Evolutionary conservation across 2,329 filamentous ascomycete species (phyloP).

Genomic region (Trichoderma pleuroti): DNA sequence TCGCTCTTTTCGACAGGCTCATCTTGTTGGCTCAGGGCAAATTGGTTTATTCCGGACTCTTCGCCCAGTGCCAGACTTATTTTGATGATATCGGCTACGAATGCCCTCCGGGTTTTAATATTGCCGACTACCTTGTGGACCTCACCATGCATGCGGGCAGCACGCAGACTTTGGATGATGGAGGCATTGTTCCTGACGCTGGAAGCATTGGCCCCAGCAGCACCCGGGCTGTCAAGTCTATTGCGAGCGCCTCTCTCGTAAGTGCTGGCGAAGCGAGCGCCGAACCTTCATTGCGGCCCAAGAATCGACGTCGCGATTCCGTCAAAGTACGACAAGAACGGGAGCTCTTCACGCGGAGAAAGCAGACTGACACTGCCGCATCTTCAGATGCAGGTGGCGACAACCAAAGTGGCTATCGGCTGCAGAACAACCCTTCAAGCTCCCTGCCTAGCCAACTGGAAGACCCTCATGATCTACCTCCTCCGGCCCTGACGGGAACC

Average conservation of each 20-base stretch:
- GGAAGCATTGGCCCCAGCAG: conserved; percentile 77
- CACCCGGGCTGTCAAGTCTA: conserved; percentile 82
- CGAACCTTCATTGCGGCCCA: conserved; percentile 62
- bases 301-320: conserved; percentile 70
- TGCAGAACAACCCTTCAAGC: conserved; percentile 44
- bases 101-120: conserved; percentile 96
- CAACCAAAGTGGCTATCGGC: conserved; percentile 48
- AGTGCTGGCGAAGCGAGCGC: conserved; percentile 68
- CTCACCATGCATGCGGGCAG: conserved; percentile 91
- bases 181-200: conserved; percentile 50
- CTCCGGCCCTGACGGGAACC: conserved; percentile 59
- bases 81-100: conserved; percentile 90
- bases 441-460: conserved; percentile 59
- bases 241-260: conserved; percentile 75
- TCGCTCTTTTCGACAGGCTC: conserved; percentile 93
- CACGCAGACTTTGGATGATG: conserved; percentile 54
- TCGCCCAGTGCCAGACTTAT: conserved; percentile 82
- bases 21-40: conserved; percentile 84
- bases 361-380: conserved; percentile 61
- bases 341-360: conserved; percentile 81
- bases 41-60: conserved; percentile 90
- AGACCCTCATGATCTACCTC: conserved; percentile 62
- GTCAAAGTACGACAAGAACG: conserved; percentile 83
- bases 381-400: conserved; percentile 55
- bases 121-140: conserved; percentile 95